A percentile compares a stretch with the other conserved stretches of the same genome.
These are phyloP conservation scores for Vicia faba DNA, from an alignment of 306 rosid species.

Conservation along the genomic window DNA sequence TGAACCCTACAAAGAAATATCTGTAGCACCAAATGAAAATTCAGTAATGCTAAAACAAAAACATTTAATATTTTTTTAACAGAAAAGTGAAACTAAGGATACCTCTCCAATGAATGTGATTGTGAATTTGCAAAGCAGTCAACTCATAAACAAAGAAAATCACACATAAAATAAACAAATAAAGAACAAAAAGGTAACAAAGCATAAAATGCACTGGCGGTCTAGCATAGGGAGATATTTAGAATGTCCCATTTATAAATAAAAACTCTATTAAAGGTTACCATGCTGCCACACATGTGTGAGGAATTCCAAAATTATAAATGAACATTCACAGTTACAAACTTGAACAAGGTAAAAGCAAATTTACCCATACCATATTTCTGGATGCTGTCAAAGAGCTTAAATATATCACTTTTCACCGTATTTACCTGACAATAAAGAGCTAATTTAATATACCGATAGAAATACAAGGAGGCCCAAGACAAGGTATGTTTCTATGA, in stretches of 20 bases:
- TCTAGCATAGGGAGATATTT: not conserved
- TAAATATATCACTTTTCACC: constrained; percentile 78
- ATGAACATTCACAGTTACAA: constrained; percentile 4
- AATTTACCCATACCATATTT: constrained; percentile 73
- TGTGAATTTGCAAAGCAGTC: not conserved
- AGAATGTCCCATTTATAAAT: constrained; percentile 3
- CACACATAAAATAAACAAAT: too few species aligned
- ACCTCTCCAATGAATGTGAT: not conserved
- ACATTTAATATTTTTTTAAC: not conserved
- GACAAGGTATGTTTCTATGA: not conserved
- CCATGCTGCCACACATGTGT: constrained; percentile 18
- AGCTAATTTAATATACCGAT: constrained; percentile 39
- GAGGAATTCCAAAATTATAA: not conserved
- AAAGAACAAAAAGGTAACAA: not conserved
- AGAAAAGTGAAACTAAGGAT: not conserved
- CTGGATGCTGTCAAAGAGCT: constrained; percentile 93
- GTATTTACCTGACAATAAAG: constrained; percentile 62
- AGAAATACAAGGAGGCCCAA: constrained; percentile 12
- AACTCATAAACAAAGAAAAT: not conserved
- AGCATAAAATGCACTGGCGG: not conserved
- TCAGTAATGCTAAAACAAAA: not conserved
- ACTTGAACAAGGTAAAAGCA: constrained; percentile 22
- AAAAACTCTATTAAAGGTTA: constrained; percentile 15
- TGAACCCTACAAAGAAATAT: not conserved
- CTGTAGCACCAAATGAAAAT: not conserved